Evolutionary conservation across 371 early-diverging fungal genomes (phyloP).

Genomic region (Apophysomyces elegans): DNA sequence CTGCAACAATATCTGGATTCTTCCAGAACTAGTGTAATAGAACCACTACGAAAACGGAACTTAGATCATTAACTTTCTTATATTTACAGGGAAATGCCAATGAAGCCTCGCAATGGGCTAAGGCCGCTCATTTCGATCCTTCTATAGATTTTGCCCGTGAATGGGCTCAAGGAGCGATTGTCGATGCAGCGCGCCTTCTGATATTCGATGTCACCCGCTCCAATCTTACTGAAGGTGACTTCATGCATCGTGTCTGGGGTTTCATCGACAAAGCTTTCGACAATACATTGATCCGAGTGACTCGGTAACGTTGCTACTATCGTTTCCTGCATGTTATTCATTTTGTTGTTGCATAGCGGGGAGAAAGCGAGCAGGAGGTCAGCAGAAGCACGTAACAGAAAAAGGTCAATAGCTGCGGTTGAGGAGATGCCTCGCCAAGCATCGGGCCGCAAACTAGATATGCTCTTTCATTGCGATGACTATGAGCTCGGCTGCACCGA

Average conservation of each 20-base stretch:
- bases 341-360: neutral
- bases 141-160: neutral
- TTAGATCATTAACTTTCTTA: no score
- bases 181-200: neutral
- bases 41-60: no score
- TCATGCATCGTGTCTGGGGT: neutral
- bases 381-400: neutral
- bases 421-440: neutral
- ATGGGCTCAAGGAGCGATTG: neutral
- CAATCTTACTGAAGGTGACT: neutral
- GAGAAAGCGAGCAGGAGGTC: neutral
- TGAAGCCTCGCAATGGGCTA: neutral
- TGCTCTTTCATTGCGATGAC: neutral
- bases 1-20: no score
- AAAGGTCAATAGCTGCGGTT: neutral
- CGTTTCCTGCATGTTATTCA: neutral
- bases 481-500: neutral
- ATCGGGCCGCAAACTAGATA: neutral
- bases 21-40: no score
- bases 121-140: neutral
- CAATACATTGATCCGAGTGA: neutral
- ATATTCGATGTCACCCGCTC: neutral
- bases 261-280: neutral
- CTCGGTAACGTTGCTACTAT: neutral
- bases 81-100: neutral